These are phyloP conservation scores for Aureococcus anophagefferens DNA, from an alignment of 108 stramenopile genomes.

Conservation along the genomic window DNA sequence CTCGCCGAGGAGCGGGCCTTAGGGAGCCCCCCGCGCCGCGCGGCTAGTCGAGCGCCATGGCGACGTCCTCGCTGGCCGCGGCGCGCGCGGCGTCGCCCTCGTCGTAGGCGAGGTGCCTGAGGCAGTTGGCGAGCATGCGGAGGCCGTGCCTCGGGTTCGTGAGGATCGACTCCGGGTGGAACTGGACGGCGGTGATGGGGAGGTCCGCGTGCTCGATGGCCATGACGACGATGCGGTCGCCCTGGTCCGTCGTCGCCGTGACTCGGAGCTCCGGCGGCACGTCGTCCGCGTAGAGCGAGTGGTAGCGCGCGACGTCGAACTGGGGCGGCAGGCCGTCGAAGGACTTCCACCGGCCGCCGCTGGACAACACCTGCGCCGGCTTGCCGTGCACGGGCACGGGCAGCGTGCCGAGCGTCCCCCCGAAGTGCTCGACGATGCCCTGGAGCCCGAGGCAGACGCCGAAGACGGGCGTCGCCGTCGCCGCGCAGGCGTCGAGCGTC, in stretches of 20 bases:
- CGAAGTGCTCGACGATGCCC: conserved; percentile 95
- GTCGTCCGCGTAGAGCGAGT: conserved; percentile 77
- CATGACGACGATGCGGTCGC: conserved; percentile 64
- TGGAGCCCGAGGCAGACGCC: conserved; percentile 96
- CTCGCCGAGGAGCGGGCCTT: no score
- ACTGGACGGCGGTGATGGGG: conserved; percentile 96
- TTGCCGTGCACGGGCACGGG: conserved; percentile 94
- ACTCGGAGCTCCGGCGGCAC: conserved; percentile 66
- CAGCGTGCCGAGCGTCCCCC: conserved; percentile 79
- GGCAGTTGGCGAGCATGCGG: conserved; percentile 71
- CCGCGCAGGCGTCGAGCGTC: conserved; percentile 61
- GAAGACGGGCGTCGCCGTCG: conserved; percentile 78
- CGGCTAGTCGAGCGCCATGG: no score
- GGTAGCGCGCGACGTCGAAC: conserved; percentile 91
- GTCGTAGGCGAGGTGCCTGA: conserved; percentile 44
- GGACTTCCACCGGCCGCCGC: no score
- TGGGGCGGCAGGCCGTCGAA: conserved; percentile 73
- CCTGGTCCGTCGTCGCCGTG: conserved; percentile 84
- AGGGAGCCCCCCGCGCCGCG: no score
- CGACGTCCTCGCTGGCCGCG: no score
- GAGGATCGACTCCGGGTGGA: conserved; percentile 93
- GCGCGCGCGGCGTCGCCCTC: conserved; percentile 2
- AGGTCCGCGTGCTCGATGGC: conserved; percentile 82
- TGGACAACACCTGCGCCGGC: conserved; percentile 45
- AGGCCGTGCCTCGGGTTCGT: conserved; percentile 80